Evolutionary conservation across 2,329 filamentous ascomycete genomes (phyloP).

Genomic region (Colletotrichum paranaense): DNA sequence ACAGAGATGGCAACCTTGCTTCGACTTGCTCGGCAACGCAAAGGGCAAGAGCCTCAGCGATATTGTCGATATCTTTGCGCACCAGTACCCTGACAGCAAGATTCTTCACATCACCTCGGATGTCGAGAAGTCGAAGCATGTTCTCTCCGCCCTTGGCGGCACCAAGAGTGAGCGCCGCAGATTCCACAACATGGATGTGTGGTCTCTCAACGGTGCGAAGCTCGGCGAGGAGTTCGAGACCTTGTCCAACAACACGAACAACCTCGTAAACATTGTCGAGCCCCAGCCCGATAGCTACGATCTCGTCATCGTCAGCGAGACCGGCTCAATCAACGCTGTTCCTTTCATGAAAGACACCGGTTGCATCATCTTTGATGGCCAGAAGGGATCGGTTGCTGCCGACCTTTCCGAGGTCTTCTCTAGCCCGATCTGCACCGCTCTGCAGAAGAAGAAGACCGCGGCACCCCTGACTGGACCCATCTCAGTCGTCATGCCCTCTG

Average conservation of each 20-base stretch:
- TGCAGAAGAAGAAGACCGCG: constrained; percentile 21
- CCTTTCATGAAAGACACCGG: constrained; percentile 35
- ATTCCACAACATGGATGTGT: constrained; percentile 37
- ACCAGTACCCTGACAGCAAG: constrained; percentile 39
- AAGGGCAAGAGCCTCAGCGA: constrained; percentile 34
- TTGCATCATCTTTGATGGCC: constrained; percentile 35
- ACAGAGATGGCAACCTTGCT: constrained; percentile 40
- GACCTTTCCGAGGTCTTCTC: constrained; percentile 35
- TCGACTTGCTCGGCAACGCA: constrained; percentile 37
- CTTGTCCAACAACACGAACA: constrained; percentile 8
- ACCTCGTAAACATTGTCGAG: constrained; percentile 32
- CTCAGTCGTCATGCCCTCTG: constrained; percentile 3
- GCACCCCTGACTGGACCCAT: constrained; percentile 23
- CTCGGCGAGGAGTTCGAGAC: constrained; percentile 29
- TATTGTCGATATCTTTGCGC: constrained; percentile 39
- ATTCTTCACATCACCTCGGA: constrained; percentile 39
- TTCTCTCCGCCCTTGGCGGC: constrained; percentile 34
- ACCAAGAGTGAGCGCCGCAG: constrained; percentile 37
- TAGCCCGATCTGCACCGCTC: constrained; percentile 23
- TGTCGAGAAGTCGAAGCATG: constrained; percentile 32
- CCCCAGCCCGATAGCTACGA: constrained; percentile 36
- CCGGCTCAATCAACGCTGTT: constrained; percentile 26
- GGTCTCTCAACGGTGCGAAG: constrained; percentile 32
- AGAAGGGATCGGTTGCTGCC: constrained; percentile 31
- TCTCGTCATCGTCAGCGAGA: constrained; percentile 39